Evolutionary conservation across 83 land plant species (phyloP).

Genomic region (Diphasiastrum complanatum): DNA sequence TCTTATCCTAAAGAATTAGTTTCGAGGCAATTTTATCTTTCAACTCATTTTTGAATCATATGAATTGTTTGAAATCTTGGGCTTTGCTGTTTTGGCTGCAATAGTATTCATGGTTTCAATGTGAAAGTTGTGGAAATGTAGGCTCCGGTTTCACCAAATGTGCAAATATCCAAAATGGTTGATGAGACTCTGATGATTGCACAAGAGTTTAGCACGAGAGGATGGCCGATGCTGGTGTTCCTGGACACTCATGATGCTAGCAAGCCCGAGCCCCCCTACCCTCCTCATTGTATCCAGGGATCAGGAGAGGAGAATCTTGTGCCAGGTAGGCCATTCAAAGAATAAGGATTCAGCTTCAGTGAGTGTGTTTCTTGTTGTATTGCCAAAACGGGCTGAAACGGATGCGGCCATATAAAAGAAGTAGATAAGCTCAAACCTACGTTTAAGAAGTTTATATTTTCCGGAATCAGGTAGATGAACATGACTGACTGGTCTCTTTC

Average conservation of each 20-base stretch:
- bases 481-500: neutral
- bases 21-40: too few relatives aligned
- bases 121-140: conserved; percentile 21
- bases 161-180: conserved; percentile 61
- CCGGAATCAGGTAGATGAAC: too few relatives aligned
- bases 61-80: neutral
- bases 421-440: too few relatives aligned
- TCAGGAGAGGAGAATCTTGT: conserved; percentile 79
- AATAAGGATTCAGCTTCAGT: too few relatives aligned
- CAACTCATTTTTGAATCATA: too few relatives aligned
- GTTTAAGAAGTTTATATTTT: too few relatives aligned
- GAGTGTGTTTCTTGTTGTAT: too few relatives aligned
- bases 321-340: conserved; percentile 56
- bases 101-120: too few relatives aligned
- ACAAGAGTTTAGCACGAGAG: conserved; percentile 51
- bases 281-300: conserved; percentile 81
- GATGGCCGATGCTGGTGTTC: conserved; percentile 81
- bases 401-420: too few relatives aligned
- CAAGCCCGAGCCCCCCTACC: conserved; percentile 85
- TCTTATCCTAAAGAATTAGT: too few relatives aligned
- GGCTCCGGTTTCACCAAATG: conserved; percentile 65
- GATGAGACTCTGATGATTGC: conserved; percentile 60
- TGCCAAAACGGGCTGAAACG: too few relatives aligned
- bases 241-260: conserved; percentile 71
- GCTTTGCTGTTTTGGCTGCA: neutral